These are phyloP conservation scores for Dactylella cylindrospora DNA, from an alignment of 2,329 filamentous ascomycete species.

Conservation along the genomic window DNA sequence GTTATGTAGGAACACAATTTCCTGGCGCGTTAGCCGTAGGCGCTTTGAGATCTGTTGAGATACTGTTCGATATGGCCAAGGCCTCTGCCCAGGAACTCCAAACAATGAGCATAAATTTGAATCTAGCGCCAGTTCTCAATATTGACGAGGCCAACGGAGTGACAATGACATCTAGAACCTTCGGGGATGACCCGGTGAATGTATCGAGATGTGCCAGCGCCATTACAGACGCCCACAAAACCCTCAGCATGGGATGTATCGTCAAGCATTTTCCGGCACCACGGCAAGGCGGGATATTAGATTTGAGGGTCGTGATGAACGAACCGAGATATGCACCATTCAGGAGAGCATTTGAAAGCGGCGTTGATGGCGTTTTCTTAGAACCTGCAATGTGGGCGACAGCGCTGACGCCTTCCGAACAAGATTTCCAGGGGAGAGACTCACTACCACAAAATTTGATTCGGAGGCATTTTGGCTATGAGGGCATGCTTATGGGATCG, in stretches of 20 bases:
- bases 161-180: conserved; percentile 82
- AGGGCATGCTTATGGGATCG: conserved; percentile 46
- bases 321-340: conserved; percentile 42
- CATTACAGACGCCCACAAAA: conserved; percentile 84
- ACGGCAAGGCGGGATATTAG: conserved; percentile 34
- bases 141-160: conserved; percentile 91
- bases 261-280: conserved; percentile 49
- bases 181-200: conserved; percentile 90
- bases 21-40: conserved; percentile 95
- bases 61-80: conserved; percentile 87
- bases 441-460: conserved; percentile 46
- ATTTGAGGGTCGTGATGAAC: conserved; percentile 22
- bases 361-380: conserved; percentile 26
- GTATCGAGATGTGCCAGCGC: conserved; percentile 90
- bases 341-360: conserved; percentile 35
- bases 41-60: conserved; percentile 79
- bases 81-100: conserved; percentile 90
- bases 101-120: conserved; percentile 92
- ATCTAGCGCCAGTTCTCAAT: conserved; percentile 89
- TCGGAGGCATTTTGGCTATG: conserved; percentile 48
- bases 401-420: conserved; percentile 24
- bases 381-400: conserved; percentile 43
- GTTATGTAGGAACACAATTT: conserved; percentile 63
- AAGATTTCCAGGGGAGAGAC: conserved; percentile 35
- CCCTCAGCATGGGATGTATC: conserved; percentile 47